These are phyloP conservation scores for Boechera divaricarpa DNA, from an alignment of 345 rosid genomes.

Conservation along the genomic window DNA sequence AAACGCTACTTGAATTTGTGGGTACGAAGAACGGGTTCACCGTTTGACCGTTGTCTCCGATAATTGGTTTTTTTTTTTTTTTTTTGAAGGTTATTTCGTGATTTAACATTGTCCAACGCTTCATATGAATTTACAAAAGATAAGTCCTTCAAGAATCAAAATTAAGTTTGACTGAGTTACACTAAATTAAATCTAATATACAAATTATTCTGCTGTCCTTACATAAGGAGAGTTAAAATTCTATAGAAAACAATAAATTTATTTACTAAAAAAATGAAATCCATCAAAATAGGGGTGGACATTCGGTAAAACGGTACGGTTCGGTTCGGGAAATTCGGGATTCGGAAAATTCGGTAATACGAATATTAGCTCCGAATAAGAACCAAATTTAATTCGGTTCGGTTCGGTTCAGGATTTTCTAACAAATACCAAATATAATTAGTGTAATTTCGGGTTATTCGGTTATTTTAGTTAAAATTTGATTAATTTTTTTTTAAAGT, in stretches of 20 bases:
- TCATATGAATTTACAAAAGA: slow-evolving; percentile 9
- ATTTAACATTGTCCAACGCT: background rate
- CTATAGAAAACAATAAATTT: background rate
- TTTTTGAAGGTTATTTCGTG: background rate
- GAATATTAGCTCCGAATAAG: no score
- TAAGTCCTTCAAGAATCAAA: background rate
- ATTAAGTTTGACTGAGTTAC: background rate
- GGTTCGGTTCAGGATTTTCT: no score
- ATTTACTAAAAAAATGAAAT: background rate
- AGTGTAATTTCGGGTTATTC: no score
- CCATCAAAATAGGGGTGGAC: background rate
- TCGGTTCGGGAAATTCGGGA: no score
- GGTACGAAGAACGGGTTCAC: slow-evolving; percentile 44
- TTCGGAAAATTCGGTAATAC: no score
- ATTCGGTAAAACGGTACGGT: no score
- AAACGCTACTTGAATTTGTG: slow-evolving; percentile 47
- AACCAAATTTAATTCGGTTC: no score
- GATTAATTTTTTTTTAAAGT: no score
- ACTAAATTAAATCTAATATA: background rate
- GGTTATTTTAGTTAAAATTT: no score
- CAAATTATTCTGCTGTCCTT: background rate
- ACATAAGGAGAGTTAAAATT: background rate
- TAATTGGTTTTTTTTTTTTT: background rate
- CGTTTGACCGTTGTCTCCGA: slow-evolving; percentile 38
- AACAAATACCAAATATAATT: no score